Evolutionary conservation across 345 rosid genomes (phyloP), one percentile per base, ranked within the genome.

Genomic region (Psidium friedrichsthalianum): DNA sequence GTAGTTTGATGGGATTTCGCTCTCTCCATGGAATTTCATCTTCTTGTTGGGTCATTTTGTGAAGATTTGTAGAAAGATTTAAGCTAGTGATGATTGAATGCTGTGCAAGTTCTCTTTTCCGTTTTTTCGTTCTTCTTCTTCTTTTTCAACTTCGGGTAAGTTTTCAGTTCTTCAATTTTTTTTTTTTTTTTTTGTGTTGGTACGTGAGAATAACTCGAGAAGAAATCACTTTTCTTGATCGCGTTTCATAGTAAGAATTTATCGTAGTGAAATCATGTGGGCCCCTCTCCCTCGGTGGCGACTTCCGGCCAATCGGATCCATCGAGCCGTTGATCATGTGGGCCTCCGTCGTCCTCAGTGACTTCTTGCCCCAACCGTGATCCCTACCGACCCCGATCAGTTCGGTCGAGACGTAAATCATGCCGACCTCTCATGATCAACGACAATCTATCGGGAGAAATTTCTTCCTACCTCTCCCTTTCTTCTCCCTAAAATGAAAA

Each of bases 401-500:
- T 44, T 69, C 47, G 25, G 22, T 18, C 47, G 20, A 0, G 47
- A 44, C 47, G 80, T 36, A 42, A 69, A 36, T 69, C 80, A 69
- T 11, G 44, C 9, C 21, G 44, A 18, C 76, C 22, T 64, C 12
- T 20, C 3, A 2, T 8, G 80, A 69, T 69, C 80, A 10, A 69
- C 47, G 14, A 9, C 0, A 24, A 20, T 32, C 24, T 3, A 16
- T 8, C 0, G 11, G 24, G 24, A 18, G 11, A 64, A 3, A 3
- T 22, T 61, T 58, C 29, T 11, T 32, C 44, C 78, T 16, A 18
- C 47, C n/a, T 56, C n/a, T 9, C 27, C 59, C 59, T 51, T 51
- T 56, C 59, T 4, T 56, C 59, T 24, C 52, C 52, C 13, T 11
- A 51, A 11, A 51, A 51, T 10, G 52, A 51, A 42, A 51, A 3